Evolutionary conservation across 2,329 filamentous ascomycete species (phyloP), one percentile per base, ranked within the genome.

Genomic region (Aspergillus transmontanensis): DNA sequence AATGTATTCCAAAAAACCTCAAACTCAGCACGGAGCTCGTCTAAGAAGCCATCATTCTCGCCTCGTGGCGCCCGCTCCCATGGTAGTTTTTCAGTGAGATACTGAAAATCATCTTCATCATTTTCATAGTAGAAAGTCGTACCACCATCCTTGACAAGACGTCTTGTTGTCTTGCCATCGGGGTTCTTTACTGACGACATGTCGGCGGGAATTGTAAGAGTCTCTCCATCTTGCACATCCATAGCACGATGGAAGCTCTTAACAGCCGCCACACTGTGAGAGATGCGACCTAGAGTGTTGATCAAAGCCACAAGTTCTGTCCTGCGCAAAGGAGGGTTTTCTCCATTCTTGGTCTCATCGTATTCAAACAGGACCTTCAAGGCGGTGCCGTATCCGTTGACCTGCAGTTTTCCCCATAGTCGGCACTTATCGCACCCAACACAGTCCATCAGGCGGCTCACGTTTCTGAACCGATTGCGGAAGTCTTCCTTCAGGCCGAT

Each of bases 361-460:
- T 93, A 95, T 78, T 99, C 95, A 72, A 99, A 99, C 1, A 99
- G 85, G 5, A 99, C 90, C 80, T 99, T 99, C 66, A 99, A 82
- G 0, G 95, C 95, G 0, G 95, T 93, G 57, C 95, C 95, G 75
- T 97, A 98, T 2, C 95, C 95, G 14, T 92, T 91, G 0, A 93
- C 96, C 80, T 99, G 95, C 43, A 99, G 81, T 80, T 99, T 99
- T 56, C 95, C 95, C 95, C 95, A 99, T 2, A 99, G 88, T 10
- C 95, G 89, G 80, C 95, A 99, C 82, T 99, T 99, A 81, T 99
- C 95, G 78, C 95, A 99, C 51, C 95, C 95, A 23, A 98, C 94
- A 71, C 95, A 99, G 78, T 99, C 95, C 95, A 99, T 99, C 68
- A 98, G 85, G 46, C 95, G 89, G 76, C 92, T 96, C 65, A 99